Percentiles rank a stretch among this genome's conserved stretches.
phyloP scores from a whole-genome alignment of 192 early-diverging fungal genomes.

The Coemansia sp. region DNA sequence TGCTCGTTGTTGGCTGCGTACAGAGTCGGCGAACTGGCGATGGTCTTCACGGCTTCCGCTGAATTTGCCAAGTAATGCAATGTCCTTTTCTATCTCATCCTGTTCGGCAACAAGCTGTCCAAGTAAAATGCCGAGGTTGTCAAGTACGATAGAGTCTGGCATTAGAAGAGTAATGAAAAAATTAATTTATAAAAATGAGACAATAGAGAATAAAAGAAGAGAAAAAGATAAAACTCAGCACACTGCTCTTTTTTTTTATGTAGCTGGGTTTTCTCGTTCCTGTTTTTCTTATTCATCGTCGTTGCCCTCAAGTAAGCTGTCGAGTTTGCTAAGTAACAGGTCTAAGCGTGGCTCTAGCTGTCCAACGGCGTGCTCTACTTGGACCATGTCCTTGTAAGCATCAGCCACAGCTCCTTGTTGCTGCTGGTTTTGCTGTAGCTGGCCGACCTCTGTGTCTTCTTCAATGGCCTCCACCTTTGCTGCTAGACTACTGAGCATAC shows the following conservation, averaged over 20 bases:
- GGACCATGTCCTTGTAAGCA: slow-evolving; percentile 29
- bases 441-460: not conserved
- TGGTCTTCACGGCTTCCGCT: slow-evolving; percentile 38
- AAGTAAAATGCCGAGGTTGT: slow-evolving; percentile 5
- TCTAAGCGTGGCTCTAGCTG: slow-evolving; percentile 35
- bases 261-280: not conserved
- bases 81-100: slow-evolving; percentile 32
- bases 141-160: slow-evolving; percentile 1
- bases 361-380: slow-evolving; percentile 26
- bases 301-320: slow-evolving; percentile 20
- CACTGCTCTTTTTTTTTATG: not conserved
- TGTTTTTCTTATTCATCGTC: not conserved
- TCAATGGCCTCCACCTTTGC: slow-evolving; percentile 21
- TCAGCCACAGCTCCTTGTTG: slow-evolving; percentile 16
- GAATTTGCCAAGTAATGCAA: slow-evolving; percentile 30
- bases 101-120: slow-evolving; percentile 27
- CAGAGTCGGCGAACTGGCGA: slow-evolving; percentile 30
- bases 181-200: not conserved
- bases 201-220: not conserved
- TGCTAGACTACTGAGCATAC: slow-evolving; percentile 22
- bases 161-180: not conserved
- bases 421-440: not conserved
- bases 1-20: slow-evolving; percentile 46
- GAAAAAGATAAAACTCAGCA: not conserved
- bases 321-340: slow-evolving; percentile 28